phyloP scores from a whole-genome alignment of 768 basidiomycete genomes.

The Lentinula aciculospora region DNA sequence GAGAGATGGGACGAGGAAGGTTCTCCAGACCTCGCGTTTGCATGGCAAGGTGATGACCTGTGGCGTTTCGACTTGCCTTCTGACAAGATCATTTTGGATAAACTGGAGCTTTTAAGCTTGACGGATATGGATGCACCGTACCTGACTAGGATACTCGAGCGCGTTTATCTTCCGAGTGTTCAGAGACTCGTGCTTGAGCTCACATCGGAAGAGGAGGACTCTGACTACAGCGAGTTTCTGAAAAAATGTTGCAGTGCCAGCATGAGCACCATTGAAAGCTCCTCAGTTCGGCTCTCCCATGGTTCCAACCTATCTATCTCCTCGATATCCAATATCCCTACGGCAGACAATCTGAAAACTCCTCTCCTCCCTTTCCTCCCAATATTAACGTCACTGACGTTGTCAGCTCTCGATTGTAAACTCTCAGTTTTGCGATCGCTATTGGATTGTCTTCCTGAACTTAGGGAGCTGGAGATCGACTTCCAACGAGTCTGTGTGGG shows the following conservation, averaged over 20 bases:
- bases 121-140: conserved; percentile 5
- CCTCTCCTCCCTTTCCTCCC: conserved; percentile 2
- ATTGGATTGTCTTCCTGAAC: neutral
- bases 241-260: conserved; percentile 1
- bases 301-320: neutral
- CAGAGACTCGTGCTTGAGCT: neutral
- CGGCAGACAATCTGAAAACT: neutral
- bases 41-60: conserved; percentile 7
- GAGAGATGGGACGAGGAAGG: neutral
- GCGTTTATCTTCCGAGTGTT: neutral
- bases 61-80: conserved; percentile 3
- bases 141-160: neutral
- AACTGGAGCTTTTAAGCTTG: conserved; percentile 1
- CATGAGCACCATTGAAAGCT: conserved; percentile 2
- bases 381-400: neutral
- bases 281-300: conserved; percentile 1
- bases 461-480: conserved; percentile 5
- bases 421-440: neutral
- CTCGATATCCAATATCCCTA: neutral
- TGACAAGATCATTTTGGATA: neutral
- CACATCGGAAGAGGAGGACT: conserved; percentile 3
- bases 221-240: conserved; percentile 5
- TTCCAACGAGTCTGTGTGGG: neutral
- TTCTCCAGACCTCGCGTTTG: neutral
- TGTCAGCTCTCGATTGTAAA: conserved; percentile 5